Percentiles rank a stretch among this genome's conserved stretches.
phyloP scores from a whole-genome alignment of 1,284 basidiomycete genomes.

The Exobasidium cylindrosporum region DNA sequence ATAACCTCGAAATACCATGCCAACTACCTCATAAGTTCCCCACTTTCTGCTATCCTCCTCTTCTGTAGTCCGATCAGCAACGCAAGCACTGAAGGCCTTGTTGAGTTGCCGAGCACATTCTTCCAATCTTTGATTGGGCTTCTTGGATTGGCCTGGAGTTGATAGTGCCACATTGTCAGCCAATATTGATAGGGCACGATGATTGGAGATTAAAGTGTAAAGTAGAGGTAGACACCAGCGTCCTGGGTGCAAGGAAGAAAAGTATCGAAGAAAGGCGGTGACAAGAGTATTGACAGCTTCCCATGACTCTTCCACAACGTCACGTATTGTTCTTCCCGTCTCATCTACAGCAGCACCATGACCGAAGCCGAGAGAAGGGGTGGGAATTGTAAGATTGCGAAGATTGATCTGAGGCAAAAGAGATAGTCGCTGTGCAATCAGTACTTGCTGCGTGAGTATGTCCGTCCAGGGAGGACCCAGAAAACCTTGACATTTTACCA shows the following conservation, averaged over 20 bases:
- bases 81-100: slow-evolving; percentile 85
- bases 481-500: slow-evolving; percentile 33
- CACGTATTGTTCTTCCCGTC: slow-evolving; percentile 10
- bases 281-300: slow-evolving; percentile 38
- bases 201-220: slow-evolving; percentile 36
- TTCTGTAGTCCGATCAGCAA: slow-evolving; percentile 72
- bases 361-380: slow-evolving; percentile 18
- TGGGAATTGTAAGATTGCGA: neutral
- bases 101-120: slow-evolving; percentile 85
- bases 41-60: slow-evolving; percentile 73
- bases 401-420: slow-evolving; percentile 21
- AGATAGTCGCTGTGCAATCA: slow-evolving; percentile 26
- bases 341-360: neutral
- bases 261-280: slow-evolving; percentile 37
- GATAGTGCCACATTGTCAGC: slow-evolving; percentile 30
- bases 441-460: slow-evolving; percentile 31
- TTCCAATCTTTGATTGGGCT: slow-evolving; percentile 63
- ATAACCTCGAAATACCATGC: slow-evolving; percentile 76
- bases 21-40: slow-evolving; percentile 93
- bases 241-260: slow-evolving; percentile 33
- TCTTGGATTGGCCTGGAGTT: slow-evolving; percentile 9
- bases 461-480: slow-evolving; percentile 43
- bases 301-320: slow-evolving; percentile 24
- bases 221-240: slow-evolving; percentile 46
- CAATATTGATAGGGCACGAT: slow-evolving; percentile 35